Evolutionary conservation across 768 basidiomycete species (phyloP).

Genomic region (Rhizopogon vinicolor): DNA sequence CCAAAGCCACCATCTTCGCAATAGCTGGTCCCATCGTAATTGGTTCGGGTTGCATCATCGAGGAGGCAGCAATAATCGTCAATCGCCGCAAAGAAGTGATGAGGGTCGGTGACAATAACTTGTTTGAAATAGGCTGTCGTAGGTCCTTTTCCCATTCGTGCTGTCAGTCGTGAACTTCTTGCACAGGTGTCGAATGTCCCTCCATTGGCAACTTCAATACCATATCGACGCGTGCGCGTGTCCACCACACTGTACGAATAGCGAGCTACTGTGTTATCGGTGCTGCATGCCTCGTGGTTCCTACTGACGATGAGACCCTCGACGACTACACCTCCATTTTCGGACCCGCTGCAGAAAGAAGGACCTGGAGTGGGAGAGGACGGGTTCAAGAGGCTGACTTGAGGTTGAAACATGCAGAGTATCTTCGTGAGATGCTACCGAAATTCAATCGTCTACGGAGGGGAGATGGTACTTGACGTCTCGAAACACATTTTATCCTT

Average conservation of each 20-base stretch:
- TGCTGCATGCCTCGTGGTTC: constrained; percentile 73
- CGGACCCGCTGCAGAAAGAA: constrained; percentile 67
- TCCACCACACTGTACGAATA: constrained; percentile 79
- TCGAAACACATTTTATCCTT: not conserved
- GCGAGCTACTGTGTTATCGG: constrained; percentile 81
- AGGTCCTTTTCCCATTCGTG: constrained; percentile 27
- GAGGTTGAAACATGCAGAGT: constrained; percentile 84
- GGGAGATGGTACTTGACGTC: not conserved
- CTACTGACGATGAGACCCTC: constrained; percentile 71
- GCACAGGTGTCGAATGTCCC: constrained; percentile 79
- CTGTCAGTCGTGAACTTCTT: not conserved
- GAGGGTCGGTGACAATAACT: constrained; percentile 90
- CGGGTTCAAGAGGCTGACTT: constrained; percentile 80
- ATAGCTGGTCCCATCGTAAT: constrained; percentile 88
- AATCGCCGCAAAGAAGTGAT: constrained; percentile 88
- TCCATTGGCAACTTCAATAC: constrained; percentile 84
- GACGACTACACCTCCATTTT: constrained; percentile 84
- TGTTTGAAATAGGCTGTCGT: constrained; percentile 95
- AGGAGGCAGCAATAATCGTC: constrained; percentile 86
- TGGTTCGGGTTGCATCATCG: constrained; percentile 84
- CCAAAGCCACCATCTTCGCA: constrained; percentile 91
- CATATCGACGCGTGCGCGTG: constrained; percentile 76
- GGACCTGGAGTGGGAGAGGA: constrained; percentile 84
- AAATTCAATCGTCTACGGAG: constrained; percentile 75
- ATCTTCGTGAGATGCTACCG: constrained; percentile 86